Evolutionary conservation across 202 grass and related monocot species (phyloP), one percentile per base, ranked within the genome.

Genomic region (Panicum hallii): DNA sequence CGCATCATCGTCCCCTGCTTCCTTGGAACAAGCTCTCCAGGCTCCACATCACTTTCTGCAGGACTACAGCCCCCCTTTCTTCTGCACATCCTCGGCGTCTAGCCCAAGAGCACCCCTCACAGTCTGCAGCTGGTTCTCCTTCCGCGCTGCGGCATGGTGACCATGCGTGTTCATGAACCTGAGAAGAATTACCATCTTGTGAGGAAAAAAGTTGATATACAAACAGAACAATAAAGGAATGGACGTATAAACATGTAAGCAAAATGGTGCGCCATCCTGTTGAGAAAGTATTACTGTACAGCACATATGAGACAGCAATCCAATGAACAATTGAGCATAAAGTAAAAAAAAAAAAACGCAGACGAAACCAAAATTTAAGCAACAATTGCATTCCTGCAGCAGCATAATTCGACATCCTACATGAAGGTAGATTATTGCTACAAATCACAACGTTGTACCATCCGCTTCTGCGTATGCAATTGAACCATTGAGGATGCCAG

Each of bases 61-160:
- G 32, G 30, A 32, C 30, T 32, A 85, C 65, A 34, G 4, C 9
- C 9, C 70, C 19, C 63, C 89, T 11, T 86, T 82, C 65, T 87
- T 78, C 36, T 69, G 12, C 50, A 62, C 76, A 38, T 82, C 60
- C 75, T 74, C 61, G 46, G 26, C 47, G 42, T 93, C 90, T 71
- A 93, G 79, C 36, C 89, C 88, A 69, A 98, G 78, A 50, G 95
- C 93, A 72, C 53, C 81, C 71, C 93, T 92, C 80, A 98, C 55
- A 11, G 47, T 95, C 82, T 92, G 89, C 26, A 98, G 86, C 52
- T 95, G 89, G 55, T 88, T 90, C 78, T 95, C 93, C 85, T 98
- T 95, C 52, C 71, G 88, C 22, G 79, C 91, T 5, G 86, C 84
- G 19, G 90, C 66, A 4, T 92, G 91, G 83, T 98, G 96, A 67